Base-by-base conservation (phyloP, 208 protist genomes). In the Crithidia thermophila region DNA sequence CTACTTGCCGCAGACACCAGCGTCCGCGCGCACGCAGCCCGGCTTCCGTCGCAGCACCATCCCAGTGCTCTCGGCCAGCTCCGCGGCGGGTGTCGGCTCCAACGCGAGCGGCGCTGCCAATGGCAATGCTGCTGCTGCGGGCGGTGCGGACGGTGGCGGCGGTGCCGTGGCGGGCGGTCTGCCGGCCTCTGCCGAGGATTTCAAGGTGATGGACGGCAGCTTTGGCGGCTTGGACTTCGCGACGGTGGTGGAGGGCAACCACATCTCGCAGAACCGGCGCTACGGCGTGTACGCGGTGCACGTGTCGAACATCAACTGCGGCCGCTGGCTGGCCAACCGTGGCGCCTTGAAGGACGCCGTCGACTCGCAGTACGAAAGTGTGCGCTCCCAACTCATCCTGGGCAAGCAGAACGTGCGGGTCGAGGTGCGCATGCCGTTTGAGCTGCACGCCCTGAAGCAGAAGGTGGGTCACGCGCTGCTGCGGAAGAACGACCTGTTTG, bases 271-370 rank as follows among this genome's bases (percentile, higher is more conserved):
- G 25, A 92, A 92, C 59, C 46, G 34, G 8, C 47, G 33, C 20
- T 67, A 73, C 45, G 90, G 87, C 37, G 64, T 95, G 49, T 46
- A 81, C 36, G 88, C 82, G 58, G 65, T 85, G 70, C 90, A 95
- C 67, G 66, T 94, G 23, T 79, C 88, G 25, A 81, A 87, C 31
- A 61, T 87, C 33, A 40, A 69, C 25, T 88, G 79, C 61, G 79
- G 73, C 10, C 11, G 36, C 40, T 55, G 72, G 6, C 50, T 91
- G 1, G 31, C 56, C 2, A 79, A 59, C 33, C 77, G 76, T 30
- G 47, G 61, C 9, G 45, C 37, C 6, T 65, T 94, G 21, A 69
- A 62, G 4, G 82, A 83, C 21, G 43, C 49, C 18, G 75, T 87
- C 21, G 58, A 63, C 16, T 58, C 27, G 31, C 59, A 81, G 42